Conservation (phyloP, 2,329 filamentous ascomycete species). For the Alternaria sp. region DNA sequence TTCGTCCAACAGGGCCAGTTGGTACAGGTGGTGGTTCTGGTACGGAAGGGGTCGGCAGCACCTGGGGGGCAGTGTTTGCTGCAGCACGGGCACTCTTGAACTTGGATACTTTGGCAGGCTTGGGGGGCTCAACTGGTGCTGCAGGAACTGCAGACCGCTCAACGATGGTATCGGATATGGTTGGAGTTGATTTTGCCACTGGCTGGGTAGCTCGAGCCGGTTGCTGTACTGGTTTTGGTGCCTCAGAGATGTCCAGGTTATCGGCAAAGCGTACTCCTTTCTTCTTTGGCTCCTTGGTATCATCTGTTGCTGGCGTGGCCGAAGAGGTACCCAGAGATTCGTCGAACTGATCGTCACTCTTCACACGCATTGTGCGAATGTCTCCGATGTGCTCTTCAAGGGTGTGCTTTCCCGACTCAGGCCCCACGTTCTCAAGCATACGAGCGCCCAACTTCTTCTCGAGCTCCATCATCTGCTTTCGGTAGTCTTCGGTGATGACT, state of each 20-base stretch:
- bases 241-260: conserved; percentile 72
- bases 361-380: conserved; percentile 63
- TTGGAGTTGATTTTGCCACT: conserved; percentile 23
- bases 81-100: conserved; percentile 51
- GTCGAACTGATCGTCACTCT: conserved; percentile 50
- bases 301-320: conserved; percentile 7
- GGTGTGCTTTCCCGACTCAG: conserved; percentile 50
- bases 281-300: conserved; percentile 34
- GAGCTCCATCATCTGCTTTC: conserved; percentile 82
- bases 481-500: conserved; percentile 77
- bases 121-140: conserved; percentile 23
- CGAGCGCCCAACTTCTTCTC: conserved; percentile 75
- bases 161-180: conserved; percentile 46
- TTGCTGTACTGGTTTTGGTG: conserved; percentile 37
- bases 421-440: conserved; percentile 66
- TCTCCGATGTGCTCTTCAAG: conserved; percentile 62
- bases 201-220: conserved; percentile 21
- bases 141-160: conserved; percentile 37
- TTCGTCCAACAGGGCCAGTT: conserved; percentile 54
- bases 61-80: conserved; percentile 19
- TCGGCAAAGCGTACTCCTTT: conserved; percentile 86
- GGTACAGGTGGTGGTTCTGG: conserved; percentile 43
- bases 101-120: conserved; percentile 49
- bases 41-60: conserved; percentile 36
- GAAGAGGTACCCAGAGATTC: conserved; percentile 24